Evolutionary conservation across 495 filamentous ascomycete genomes (phyloP).

Genomic region (Aspergillus bridgeri): DNA sequence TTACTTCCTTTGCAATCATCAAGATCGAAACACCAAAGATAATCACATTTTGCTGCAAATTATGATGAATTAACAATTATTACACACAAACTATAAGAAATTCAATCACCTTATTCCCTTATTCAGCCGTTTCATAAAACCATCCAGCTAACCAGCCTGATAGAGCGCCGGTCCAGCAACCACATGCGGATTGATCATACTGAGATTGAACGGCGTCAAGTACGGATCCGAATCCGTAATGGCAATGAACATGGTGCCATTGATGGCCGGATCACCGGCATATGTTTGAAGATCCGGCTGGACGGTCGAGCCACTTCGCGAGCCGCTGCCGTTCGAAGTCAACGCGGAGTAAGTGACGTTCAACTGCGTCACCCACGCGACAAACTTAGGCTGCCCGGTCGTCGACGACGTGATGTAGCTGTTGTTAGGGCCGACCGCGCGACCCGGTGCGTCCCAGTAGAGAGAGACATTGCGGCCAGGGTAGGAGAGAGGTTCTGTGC

Average conservation of each 20-base stretch:
- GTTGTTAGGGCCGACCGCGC: conserved; percentile 73
- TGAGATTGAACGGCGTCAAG: conserved; percentile 75
- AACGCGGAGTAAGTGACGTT: conserved; percentile 80
- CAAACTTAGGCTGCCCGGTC: conserved; percentile 60
- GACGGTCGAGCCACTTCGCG: conserved; percentile 41
- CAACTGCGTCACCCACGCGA: conserved; percentile 77
- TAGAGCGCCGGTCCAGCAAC: conserved; percentile 71
- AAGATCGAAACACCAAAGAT: no score
- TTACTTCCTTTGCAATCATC: no score
- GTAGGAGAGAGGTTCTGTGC: conserved; percentile 65
- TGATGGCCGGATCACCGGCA: conserved; percentile 64
- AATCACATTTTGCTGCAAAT: no score
- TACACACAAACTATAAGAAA: no score
- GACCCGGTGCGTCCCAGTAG: conserved; percentile 68
- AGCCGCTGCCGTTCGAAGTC: conserved; percentile 36
- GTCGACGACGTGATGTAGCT: conserved; percentile 65
- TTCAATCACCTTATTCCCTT: background rate
- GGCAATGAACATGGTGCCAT: conserved; percentile 76
- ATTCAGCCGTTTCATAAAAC: no score
- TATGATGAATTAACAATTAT: no score
- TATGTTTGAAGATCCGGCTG: conserved; percentile 65
- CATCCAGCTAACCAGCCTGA: conserved; percentile 62
- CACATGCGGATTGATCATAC: conserved; percentile 71
- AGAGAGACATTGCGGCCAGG: conserved; percentile 71
- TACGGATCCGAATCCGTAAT: conserved; percentile 66